Evolutionary conservation across 148 eudicot genomes (phyloP), one percentile per base, ranked within the genome.

Genomic region (Rhododendron griersonianum): DNA sequence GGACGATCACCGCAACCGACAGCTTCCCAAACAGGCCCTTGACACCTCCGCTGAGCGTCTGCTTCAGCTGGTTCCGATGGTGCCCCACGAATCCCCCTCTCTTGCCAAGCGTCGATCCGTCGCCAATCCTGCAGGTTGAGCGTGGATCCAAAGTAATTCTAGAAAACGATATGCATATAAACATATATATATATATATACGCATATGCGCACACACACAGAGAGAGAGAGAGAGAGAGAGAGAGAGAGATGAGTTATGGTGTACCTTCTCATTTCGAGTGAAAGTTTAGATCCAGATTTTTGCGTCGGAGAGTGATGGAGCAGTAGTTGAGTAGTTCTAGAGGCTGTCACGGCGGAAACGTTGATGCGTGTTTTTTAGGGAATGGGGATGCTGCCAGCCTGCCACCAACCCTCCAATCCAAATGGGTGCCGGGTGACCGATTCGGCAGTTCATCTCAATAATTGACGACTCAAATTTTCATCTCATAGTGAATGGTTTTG

Each of bases 11-110:
- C 19, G 92, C 95, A 84, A 94, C 44, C 7, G 92, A 81, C 4
- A 94, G 87, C 90, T 89, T 93, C 47, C 91, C 93, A 33, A 90
- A 87, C 84, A 93, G 86, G 18, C 93, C 92, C 89, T 87, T 92
- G 21, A 90, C 89, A 74, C 89, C 90, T 80, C 92, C 93, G 4
- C 93, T 88, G 81, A 88, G 23, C 5, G 28, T 88, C 84, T 93
- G 95, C 93, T 89, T 93, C 87, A 92, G 89, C 79, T 91, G 96
- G 28, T 93, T 90, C 55, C 92, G 87, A 53, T 87, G 81, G 83
- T 86, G 88, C 53, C 84, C 87, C 21, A 67, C 90, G 11, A 53
- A 48, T 28, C 83, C 73, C 35, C 86, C 73, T 59, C 86, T 88
- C 85, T 61, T 76, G 55, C 33, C 28, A 44, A 23, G 57, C 53